Percentiles rank a stretch among this genome's conserved stretches.
Conservation (phyloP, 192 early-diverging fungal genomes). For the Entomortierella lignicola region DNA sequence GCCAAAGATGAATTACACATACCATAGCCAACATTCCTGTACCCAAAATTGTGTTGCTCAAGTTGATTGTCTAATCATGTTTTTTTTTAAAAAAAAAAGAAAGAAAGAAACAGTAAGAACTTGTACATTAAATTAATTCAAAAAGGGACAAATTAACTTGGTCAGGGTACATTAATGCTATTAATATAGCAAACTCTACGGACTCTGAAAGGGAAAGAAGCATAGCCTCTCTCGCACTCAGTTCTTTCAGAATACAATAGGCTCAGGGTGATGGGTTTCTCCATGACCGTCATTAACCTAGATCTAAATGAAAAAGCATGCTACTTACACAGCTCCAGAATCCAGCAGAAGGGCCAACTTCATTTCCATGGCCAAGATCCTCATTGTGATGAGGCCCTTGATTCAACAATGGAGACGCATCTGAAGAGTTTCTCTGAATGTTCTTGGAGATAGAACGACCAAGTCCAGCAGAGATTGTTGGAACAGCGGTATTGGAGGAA, state of each 20-base stretch:
- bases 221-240: too few relatives aligned
- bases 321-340: constrained; percentile 54
- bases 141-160: too few relatives aligned
- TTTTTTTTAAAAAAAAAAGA: neutral
- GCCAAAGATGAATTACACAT: too few relatives aligned
- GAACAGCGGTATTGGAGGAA: constrained; percentile 2
- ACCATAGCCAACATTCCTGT: constrained; percentile 98
- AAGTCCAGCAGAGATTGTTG: neutral
- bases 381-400: constrained; percentile 35
- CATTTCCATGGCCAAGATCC: constrained; percentile 42
- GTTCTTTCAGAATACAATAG: too few relatives aligned
- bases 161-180: neutral
- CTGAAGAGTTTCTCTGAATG: constrained; percentile 20
- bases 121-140: too few relatives aligned
- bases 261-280: neutral
- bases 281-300: too few relatives aligned
- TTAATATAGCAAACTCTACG: too few relatives aligned
- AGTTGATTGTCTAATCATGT: constrained; percentile 70
- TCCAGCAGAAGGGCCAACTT: constrained; percentile 50
- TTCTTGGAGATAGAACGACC: neutral
- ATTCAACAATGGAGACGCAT: constrained; percentile 48
- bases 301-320: too few relatives aligned
- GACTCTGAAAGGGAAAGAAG: too few relatives aligned
- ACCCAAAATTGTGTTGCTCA: constrained; percentile 97
- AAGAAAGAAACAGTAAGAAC: neutral